Base-by-base conservation (phyloP, 768 basidiomycete species). In the Boletus reticulatus region DNA sequence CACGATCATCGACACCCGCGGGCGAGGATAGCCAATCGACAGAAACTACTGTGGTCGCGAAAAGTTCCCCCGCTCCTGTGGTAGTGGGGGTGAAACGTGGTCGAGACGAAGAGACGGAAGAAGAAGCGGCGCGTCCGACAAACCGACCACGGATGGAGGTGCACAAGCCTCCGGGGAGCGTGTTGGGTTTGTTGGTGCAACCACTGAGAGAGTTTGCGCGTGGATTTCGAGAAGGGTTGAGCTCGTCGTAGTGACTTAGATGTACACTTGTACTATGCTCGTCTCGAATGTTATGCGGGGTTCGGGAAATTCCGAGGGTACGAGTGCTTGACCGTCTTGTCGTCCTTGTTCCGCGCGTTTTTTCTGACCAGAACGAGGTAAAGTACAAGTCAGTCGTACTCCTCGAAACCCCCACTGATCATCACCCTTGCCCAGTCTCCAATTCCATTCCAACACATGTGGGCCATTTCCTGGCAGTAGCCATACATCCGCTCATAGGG, bases 141-240 rank as follows among this genome's bases (percentile, higher is more conserved):
- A 81, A 78, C 52, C 84, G 86, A n/a, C 73, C 78, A 14, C 78
- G 86, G 36, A 81, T 68, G 32, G 79, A 77, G 49, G 68, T 64
- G 0, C 81, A 81, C 67, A 64, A 69, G 42, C 73, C 76, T 0
- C 75, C 81, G 4, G 66, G 72, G 55, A 73, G 74, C 43, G 59
- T 78, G 34, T 64, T 84, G 50, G 81, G 80, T 34, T 87, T 83
- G 86, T 76, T 88, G 62, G 70, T 82, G 68, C 72, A 81, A 39
- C 86, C 87, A 6, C 75, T 87, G 69, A 78, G 80, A 64, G 81
- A 82, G 7, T 87, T 89, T 66, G 75, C 84, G 52, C 79, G 81
- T 58, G 87, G 86, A 19, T 87, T 89, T 72, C 80, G 80, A 60
- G 84, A 87, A 70, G 82, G 83, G 63, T 68, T 85, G 59, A 59